These are phyloP conservation scores for Boletus rubescentipes DNA, from an alignment of 768 basidiomycete species.

Conservation along the genomic window DNA sequence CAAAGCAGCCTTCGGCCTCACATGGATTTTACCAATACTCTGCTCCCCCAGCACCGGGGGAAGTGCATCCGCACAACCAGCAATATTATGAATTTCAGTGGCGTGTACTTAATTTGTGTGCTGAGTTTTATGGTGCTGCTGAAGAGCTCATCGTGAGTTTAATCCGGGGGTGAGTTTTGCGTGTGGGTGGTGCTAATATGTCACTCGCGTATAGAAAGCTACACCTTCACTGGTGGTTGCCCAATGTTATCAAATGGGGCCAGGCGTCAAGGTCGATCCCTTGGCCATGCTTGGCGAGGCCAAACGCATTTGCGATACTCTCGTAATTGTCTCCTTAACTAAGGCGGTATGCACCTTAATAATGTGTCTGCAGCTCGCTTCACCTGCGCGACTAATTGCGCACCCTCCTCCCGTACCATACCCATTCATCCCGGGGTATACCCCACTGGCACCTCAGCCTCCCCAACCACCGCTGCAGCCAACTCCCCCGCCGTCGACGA, in stretches of 20 bases:
- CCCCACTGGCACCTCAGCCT: conserved; percentile 20
- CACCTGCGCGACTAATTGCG: conserved; percentile 67
- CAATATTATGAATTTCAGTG: conserved; percentile 87
- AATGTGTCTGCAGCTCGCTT: conserved; percentile 54
- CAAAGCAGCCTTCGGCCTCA: conserved; percentile 35
- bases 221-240: conserved; percentile 71
- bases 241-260: conserved; percentile 78
- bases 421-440: conserved; percentile 44
- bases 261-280: conserved; percentile 68
- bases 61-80: conserved; percentile 63
- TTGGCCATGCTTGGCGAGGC: conserved; percentile 72
- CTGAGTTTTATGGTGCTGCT: conserved; percentile 83
- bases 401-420: conserved; percentile 64
- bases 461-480: conserved; percentile 36
- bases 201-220: conserved; percentile 38
- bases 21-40: conserved; percentile 46
- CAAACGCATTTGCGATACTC: conserved; percentile 72
- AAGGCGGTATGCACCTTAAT: conserved; percentile 8
- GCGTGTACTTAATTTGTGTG: conserved; percentile 78
- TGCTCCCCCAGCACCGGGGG: conserved; percentile 42
- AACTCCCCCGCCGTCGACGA: conserved; percentile 37
- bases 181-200: conserved; percentile 5
- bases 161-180: conserved; percentile 6
- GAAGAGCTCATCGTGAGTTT: conserved; percentile 77
- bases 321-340: conserved; percentile 44